Base-by-base conservation (phyloP, 768 basidiomycete species). In the Lentinula boryana region DNA sequence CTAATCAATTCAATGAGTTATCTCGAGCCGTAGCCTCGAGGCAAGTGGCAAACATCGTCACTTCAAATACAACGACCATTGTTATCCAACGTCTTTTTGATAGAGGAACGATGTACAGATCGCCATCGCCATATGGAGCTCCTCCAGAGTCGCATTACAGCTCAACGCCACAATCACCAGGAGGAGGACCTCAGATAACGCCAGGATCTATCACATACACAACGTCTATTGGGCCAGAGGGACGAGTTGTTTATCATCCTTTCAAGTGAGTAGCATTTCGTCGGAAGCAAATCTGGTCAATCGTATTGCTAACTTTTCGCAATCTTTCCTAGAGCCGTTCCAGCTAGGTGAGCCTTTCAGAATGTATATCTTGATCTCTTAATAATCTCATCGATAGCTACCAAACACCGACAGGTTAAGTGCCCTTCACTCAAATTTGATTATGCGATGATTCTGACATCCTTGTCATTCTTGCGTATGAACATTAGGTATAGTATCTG, bases 121-220 rank as follows among this genome's bases (percentile, higher is more conserved):
- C 68, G 41, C 50, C 68, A 36, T 66, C 69, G 32, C 65, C 67
- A 23, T 53, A 51, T 60, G 38, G 27, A 36, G 27, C 58, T 23
- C 50, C 36, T 27, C 27, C 44, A 43, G 57, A 49, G 23, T 18
- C 46, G 16, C 51, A 52, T 32, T 60, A 54, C 53, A 40, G 41
- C 7, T 12, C 63, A 60, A 60, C 57, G 64, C 62, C 70, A 65
- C 54, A 35, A 58, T 60, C 56, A 27, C 68, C 72, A 33, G 65
- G 69, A 41, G 65, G 73, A 63, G 64, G 72, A 63, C 68, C 74
- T 46, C 79, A 83, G 69, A 84, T 89, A 59, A 74, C 77, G 38
- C 80, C 88, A 36, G 89, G 88, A n/a, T 74, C 87, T 40, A 78
- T 87, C 66, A 89, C 87, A 21, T 91, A 89, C 64, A 88, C 88